Evolutionary conservation across 495 filamentous ascomycete genomes (phyloP), one percentile per base, ranked within the genome.

Genomic region (Rostrohypoxylon terebratum): DNA sequence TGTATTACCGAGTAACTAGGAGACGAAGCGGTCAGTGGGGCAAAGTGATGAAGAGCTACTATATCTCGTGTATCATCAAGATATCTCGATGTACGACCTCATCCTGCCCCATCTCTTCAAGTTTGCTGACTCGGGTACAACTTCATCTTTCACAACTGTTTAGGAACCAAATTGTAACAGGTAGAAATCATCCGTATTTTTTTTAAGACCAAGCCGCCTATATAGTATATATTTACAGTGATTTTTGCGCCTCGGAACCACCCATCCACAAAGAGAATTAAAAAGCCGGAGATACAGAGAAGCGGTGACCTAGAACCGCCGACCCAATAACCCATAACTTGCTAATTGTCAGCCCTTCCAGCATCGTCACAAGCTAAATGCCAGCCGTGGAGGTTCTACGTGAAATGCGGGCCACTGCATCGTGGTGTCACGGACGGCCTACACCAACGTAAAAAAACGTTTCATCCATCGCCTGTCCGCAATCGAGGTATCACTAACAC

Each of bases 381-480:
- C 20, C 33, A 44, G 33, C 16, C 47, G 57, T 40, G 36, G 25
- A 45, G 38, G 59, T 63, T 48, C 31, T 67, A 51, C 64, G 67
- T 53, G 16, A 63, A 54, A 65, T 13, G 55, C 64, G 59, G 70
- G 59, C 36, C 18, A 33, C 65, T 47, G 59, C 60, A 44, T 63
- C 53, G 51, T 54, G 45, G 63, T 73, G 20, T 36, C 13, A 72
- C 64, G 53, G 53, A 38, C 40, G 16, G 9, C 20, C 25, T 20
- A 40, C 51, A 31, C 58, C 44, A 34, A 21, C 51, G 25, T n/a
- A 55, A 13, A 36, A 69, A 48, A 50, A 40, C 61, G 36, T 33
- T 54, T 50, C 47, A 47, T 23, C 42, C 44, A 33, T 66, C 31
- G 21, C 36, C 45, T 20, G 18, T 34, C 31, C 47, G 10, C 47